These are phyloP conservation scores for Syzygium oleosum DNA, from an alignment of 345 rosid genomes.

Conservation along the genomic window DNA sequence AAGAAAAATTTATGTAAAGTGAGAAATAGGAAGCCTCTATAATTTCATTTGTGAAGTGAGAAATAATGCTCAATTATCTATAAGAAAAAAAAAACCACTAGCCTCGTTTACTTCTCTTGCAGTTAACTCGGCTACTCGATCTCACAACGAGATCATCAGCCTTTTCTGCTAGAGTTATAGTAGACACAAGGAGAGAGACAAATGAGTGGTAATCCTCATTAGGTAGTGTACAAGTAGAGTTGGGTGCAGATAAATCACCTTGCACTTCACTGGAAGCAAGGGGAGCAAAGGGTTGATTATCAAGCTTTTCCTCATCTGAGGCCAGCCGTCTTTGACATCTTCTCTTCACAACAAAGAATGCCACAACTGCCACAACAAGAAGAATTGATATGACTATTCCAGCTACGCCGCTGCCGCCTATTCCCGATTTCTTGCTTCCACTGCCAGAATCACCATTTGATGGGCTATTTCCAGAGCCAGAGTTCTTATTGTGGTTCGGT, in stretches of 20 bases:
- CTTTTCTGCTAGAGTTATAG: neutral
- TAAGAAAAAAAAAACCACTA: neutral
- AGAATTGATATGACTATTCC: constrained; percentile 71
- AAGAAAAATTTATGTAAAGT: neutral
- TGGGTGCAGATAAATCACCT: constrained; percentile 24
- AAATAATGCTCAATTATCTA: neutral
- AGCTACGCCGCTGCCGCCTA: constrained; percentile 74
- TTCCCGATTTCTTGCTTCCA: constrained; percentile 69
- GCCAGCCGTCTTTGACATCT: constrained; percentile 46
- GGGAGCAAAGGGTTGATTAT: constrained; percentile 65
- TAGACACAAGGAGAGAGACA: neutral
- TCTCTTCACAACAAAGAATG: constrained; percentile 70
- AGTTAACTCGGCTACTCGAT: neutral
- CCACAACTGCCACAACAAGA: constrained; percentile 59
- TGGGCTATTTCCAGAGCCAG: constrained; percentile 33
- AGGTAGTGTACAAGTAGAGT: neutral
- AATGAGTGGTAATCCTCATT: neutral
- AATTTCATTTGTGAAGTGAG: neutral
- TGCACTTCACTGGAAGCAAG: constrained; percentile 57
- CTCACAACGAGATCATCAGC: neutral
- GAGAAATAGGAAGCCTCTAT: neutral
- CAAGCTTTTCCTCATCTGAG: constrained; percentile 66
- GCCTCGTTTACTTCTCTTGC: neutral
- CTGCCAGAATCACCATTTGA: constrained; percentile 30
- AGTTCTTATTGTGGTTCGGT: constrained; percentile 30